Base-by-base conservation (phyloP, 2,329 filamentous ascomycete species). In the Ophiostoma montium region DNA sequence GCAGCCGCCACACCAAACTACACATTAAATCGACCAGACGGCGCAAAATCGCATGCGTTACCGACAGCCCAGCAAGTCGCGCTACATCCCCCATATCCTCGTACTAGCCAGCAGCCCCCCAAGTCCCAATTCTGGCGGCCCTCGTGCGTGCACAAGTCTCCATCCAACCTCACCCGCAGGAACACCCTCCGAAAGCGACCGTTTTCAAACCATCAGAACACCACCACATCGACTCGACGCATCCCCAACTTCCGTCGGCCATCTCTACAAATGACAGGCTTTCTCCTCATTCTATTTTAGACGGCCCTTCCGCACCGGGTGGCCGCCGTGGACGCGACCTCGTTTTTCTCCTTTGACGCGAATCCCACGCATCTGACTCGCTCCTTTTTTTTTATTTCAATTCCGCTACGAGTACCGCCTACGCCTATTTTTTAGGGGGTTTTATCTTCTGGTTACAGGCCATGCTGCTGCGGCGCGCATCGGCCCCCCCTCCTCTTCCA, bases 181-280 rank as follows among this genome's bases (percentile, higher is more conserved):
- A 55, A 50, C 49, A 46, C 52, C 52, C 49, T 53, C n/a, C 50
- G 69, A 73, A 72, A 69, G 62, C 59, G 61, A 61, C 62, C 61
- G 55, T 62, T 64, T 65, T 60, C 65, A 65, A 70, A 64, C 65
- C 72, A 78, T 78, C 75, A 65, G 66, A 62, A 59, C 67, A 63
- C 59, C 63, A 59, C 63, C 69, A 68, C 61, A 58, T 54, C 63
- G 63, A 68, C 68, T 60, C 56, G 53, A 55, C 59, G 63, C 56
- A 60, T 59, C 61, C 58, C 59, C 55, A 69, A 69, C 71, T 41
- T 57, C 41, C 47, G 53, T 59, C 54, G 46, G 16, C 63, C 73
- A 76, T 77, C 75, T 71, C 64, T 63, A 58, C 67, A 62, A 65
- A 76, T 71, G 69, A 61, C 66, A 63, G 67, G 67, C 66, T 67